A percentile compares a stretch with the other conserved stretches of the same genome.
Conservation (phyloP, 2,329 filamentous ascomycete genomes). For the Alternaria angustiovoidea region DNA sequence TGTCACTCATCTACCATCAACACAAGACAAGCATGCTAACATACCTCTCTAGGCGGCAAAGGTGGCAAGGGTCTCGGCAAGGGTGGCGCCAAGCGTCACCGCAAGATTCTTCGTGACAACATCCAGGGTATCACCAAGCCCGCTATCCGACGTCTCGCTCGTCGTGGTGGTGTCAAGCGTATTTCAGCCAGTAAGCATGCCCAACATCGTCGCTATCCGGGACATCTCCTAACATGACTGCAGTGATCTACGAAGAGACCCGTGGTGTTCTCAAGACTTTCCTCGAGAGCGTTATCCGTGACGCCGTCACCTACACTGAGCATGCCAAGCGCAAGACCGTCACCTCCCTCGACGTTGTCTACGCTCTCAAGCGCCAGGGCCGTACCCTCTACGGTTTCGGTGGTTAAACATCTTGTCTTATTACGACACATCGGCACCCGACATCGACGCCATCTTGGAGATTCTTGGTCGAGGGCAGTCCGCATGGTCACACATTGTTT, state of each 20-base stretch:
- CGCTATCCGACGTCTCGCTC: conserved; percentile 63
- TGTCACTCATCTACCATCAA: conserved; percentile 16
- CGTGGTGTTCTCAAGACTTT: conserved; percentile 80
- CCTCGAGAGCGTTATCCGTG: conserved; percentile 78
- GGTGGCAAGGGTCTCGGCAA: conserved; percentile 64
- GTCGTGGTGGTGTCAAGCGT: conserved; percentile 64
- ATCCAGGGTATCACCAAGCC: conserved; percentile 65
- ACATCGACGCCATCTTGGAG: conserved; percentile 14
- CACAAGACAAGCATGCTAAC: conserved; percentile 43
- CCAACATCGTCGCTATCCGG: background rate
- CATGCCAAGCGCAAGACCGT: conserved; percentile 85
- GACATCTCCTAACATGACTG: conserved; percentile 33
- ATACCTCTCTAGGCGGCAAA: conserved; percentile 57
- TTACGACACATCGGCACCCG: conserved; percentile 22
- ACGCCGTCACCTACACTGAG: conserved; percentile 80
- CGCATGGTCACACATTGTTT: conserved; percentile 34
- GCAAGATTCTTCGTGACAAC: conserved; percentile 65
- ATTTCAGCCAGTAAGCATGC: conserved; percentile 58
- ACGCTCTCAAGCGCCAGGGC: conserved; percentile 70
- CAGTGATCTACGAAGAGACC: conserved; percentile 81
- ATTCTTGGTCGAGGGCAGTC: conserved; percentile 24
- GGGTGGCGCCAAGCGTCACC: conserved; percentile 63
- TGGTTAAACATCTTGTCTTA: conserved; percentile 67
- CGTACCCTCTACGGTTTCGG: conserved; percentile 86
- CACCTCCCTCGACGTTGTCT: conserved; percentile 71